Evolutionary conservation across 2,329 filamentous ascomycete species (phyloP), one percentile per base, ranked within the genome.

Genomic region (Aspergillus spinulosporus): DNA sequence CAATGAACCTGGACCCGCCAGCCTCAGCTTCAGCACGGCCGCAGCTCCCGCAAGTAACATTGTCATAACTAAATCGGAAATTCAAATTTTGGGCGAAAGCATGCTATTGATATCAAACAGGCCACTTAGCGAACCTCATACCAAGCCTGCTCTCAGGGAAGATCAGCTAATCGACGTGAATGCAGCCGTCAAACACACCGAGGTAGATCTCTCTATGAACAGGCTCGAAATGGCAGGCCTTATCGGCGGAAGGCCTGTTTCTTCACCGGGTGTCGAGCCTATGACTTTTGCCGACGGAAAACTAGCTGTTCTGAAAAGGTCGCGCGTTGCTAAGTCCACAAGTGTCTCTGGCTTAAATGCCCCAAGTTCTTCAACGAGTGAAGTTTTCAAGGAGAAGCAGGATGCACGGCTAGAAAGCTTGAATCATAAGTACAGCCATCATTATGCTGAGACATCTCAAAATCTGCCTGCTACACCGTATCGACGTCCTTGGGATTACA

Each of bases 91-190:
- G n/a, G 37, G 11, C 8, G 37, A 34, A 14, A 52, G 31, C 32
- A 21, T 15, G n/a, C 36, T 26, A 42, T 8, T 26, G 14, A 21
- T 36, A 12, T 7, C 31, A 5, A 39, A 45, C 7, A 58, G 40
- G 37, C 57, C 43, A 6, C 7, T 34, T 6, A 29, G 26, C 14
- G 54, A 49, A 7, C 15, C 31, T 5, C 49, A 54, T 31, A 47
- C 6, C 9, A 12, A 12, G 34, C 34, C 9, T 37, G 7, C 11
- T 37, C 9, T 37, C 9, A 37, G 9, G 11, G 9, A 37, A 37
- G 34, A 12, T 9, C 34, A 61, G n/a, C 52, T 66, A 8, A 34
- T 66, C 6, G 62, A 65, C 26, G 40, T 63, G 5, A 39, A 56
- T 26, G 48, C 34, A 2, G 56, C 59, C 12, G 53, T 29, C 4